These are phyloP conservation scores for Avena eriantha DNA, from an alignment of 176 grass and related monocot genomes.

Conservation along the genomic window DNA sequence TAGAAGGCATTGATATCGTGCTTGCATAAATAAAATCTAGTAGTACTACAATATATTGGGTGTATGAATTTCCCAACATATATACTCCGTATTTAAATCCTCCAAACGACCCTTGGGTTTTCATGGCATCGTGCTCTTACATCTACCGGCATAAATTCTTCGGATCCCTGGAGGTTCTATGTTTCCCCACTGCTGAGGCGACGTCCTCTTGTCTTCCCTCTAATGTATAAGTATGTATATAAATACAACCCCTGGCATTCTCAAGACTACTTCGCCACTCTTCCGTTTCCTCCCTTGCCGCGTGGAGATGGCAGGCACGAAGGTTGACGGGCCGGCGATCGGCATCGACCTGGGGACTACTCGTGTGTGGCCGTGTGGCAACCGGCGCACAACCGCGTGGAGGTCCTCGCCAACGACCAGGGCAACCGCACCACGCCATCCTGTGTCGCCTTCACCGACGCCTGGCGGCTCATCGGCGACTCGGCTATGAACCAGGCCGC, in stretches of 20 bases:
- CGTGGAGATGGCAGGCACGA: neutral
- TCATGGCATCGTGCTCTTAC: too few species aligned
- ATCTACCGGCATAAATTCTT: too few species aligned
- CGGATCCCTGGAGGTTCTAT: too few species aligned
- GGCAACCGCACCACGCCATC: conserved; percentile 13
- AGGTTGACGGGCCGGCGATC: conserved; percentile 77
- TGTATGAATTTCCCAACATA: too few species aligned
- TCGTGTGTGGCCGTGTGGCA: conserved; percentile 94
- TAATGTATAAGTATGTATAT: too few species aligned
- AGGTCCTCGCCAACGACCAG: conserved; percentile 9
- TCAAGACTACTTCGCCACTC: neutral
- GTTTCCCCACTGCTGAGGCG: too few species aligned
- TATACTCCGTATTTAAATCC: too few species aligned
- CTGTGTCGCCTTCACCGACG: conserved; percentile 10
- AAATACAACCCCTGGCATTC: neutral
- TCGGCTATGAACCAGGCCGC: neutral
- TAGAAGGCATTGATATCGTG: too few species aligned
- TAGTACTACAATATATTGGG: too few species aligned
- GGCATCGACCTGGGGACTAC: conserved; percentile 97
- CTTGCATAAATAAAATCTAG: too few species aligned
- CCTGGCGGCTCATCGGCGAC: neutral
- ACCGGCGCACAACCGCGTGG: neutral
- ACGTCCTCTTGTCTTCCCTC: too few species aligned
- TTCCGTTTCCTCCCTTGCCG: neutral
- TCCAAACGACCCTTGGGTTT: too few species aligned